Evolutionary conservation across 2,329 filamentous ascomycete genomes (phyloP).

Genomic region (Penicillium janthinellum): DNA sequence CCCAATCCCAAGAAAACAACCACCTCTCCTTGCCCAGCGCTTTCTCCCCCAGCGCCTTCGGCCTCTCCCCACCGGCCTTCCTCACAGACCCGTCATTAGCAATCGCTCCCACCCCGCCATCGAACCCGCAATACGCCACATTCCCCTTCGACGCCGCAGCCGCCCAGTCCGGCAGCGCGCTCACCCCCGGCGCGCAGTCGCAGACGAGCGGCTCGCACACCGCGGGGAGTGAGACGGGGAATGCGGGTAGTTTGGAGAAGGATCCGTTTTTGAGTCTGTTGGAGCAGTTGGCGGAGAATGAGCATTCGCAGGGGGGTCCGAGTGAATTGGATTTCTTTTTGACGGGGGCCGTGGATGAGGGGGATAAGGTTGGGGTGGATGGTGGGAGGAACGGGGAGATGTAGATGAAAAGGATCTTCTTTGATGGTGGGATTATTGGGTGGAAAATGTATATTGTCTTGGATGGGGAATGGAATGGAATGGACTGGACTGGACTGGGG

Average conservation of each 20-base stretch:
- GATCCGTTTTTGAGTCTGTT: constrained; percentile 78
- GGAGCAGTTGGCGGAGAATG: constrained; percentile 81
- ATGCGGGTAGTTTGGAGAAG: constrained; percentile 60
- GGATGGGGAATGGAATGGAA: no score
- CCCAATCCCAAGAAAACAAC: constrained; percentile 25
- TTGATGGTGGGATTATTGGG: neutral
- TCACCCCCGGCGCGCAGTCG: constrained; percentile 47
- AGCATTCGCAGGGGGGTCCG: constrained; percentile 66
- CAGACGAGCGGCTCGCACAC: constrained; percentile 42
- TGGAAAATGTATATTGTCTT: neutral
- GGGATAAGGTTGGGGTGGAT: constrained; percentile 6
- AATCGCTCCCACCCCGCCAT: constrained; percentile 33
- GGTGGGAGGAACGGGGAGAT: neutral
- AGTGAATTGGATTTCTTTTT: constrained; percentile 80
- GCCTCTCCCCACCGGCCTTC: constrained; percentile 37
- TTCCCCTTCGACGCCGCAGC: constrained; percentile 39
- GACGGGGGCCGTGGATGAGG: constrained; percentile 33
- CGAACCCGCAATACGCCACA: constrained; percentile 41
- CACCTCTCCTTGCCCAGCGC: constrained; percentile 33
- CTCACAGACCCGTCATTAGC: constrained; percentile 31
- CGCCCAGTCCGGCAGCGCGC: constrained; percentile 14
- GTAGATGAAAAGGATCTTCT: neutral
- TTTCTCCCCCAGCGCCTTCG: constrained; percentile 46
- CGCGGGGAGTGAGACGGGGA: constrained; percentile 38
- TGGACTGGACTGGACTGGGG: no score